These are phyloP conservation scores for Boletus sp. DNA, from an alignment of 768 basidiomycete genomes.

Conservation along the genomic window DNA sequence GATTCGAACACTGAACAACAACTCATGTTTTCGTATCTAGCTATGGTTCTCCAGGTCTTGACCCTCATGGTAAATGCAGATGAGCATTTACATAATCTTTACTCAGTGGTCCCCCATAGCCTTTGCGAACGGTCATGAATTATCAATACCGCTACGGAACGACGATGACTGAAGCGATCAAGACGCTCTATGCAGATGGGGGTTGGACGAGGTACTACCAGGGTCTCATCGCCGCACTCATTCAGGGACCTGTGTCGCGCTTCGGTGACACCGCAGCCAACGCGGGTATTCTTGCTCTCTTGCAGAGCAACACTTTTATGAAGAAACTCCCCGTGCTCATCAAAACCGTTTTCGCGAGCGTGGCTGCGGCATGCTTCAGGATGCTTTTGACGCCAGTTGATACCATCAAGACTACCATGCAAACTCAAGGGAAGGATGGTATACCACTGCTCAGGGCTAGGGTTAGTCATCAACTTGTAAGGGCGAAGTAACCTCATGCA, in stretches of 20 bases:
- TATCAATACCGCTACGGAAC: conserved; percentile 93
- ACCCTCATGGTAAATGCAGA: conserved; percentile 60
- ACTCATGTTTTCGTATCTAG: conserved; percentile 34
- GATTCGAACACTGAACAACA: neutral
- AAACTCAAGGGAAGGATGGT: conserved; percentile 80
- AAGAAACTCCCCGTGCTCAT: conserved; percentile 55
- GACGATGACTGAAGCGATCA: conserved; percentile 58
- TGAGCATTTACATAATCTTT: neutral
- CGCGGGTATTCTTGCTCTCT: conserved; percentile 82
- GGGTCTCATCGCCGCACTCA: conserved; percentile 77
- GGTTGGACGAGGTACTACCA: conserved; percentile 85
- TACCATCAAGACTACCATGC: conserved; percentile 93
- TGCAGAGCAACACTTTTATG: conserved; percentile 73
- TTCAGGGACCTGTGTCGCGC: conserved; percentile 80
- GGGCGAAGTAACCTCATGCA: neutral
- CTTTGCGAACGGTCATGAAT: conserved; percentile 97
- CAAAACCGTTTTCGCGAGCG: conserved; percentile 76
- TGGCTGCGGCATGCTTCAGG: conserved; percentile 79
- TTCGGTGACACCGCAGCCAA: conserved; percentile 98
- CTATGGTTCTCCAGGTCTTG: conserved; percentile 93
- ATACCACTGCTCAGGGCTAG: conserved; percentile 62
- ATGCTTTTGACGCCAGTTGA: conserved; percentile 94
- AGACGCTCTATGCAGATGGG: conserved; percentile 72
- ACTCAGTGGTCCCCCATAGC: conserved; percentile 39
- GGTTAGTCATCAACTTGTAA: conserved; percentile 34